Evolutionary conservation across 148 eudicot species (phyloP).

Genomic region (Tetragonia tetragonoides): DNA sequence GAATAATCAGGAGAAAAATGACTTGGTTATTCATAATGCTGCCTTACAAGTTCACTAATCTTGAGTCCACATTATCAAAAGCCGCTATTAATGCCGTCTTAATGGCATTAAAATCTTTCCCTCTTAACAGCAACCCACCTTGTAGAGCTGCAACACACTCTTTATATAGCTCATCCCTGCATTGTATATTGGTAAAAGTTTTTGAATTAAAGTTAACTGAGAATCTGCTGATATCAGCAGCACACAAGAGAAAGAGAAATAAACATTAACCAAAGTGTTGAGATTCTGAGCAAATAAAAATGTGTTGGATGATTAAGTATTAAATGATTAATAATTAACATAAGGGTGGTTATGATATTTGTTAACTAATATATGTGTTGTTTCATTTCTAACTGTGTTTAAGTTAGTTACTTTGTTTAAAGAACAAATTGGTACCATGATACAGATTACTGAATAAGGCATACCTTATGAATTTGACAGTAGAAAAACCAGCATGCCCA

Average conservation of each 20-base stretch:
- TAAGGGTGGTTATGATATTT: no score
- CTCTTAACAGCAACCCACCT: conserved; percentile 55
- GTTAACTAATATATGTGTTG: no score
- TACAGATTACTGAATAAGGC: neutral
- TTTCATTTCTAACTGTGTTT: no score
- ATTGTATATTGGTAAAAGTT: conserved; percentile 11
- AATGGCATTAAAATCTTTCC: conserved; percentile 53
- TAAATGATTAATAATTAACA: no score
- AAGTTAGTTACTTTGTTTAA: no score
- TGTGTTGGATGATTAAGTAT: no score
- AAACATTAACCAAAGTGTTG: neutral
- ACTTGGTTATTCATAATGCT: neutral
- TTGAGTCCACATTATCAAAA: conserved; percentile 66
- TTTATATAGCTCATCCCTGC: conserved; percentile 88
- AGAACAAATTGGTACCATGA: no score
- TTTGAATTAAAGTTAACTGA: neutral
- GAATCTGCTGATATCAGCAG: neutral
- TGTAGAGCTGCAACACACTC: conserved; percentile 78
- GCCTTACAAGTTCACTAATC: conserved; percentile 60
- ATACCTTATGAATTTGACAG: conserved; percentile 79
- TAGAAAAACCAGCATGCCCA: conserved; percentile 86
- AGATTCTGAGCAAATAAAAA: no score
- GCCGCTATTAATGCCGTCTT: conserved; percentile 58
- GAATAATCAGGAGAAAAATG: neutral
- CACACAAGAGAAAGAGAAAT: neutral